Conservation (phyloP, 495 filamentous ascomycete genomes). For the Hyphodiscus hymeniophilus region DNA sequence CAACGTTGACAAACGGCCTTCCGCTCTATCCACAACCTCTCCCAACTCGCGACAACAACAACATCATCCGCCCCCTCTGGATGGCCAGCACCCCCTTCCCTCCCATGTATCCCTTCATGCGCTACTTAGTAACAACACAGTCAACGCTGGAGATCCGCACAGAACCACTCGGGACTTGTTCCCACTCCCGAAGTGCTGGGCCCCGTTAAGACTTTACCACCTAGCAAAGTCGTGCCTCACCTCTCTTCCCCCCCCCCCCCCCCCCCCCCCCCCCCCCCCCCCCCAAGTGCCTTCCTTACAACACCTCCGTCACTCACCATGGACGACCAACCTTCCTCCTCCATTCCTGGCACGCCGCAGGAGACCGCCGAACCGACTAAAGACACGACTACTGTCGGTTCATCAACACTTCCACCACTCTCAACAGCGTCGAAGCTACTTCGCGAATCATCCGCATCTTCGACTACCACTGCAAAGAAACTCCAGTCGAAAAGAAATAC, state of each 20-base stretch:
- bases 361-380: conserved; percentile 6
- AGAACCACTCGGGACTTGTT: conserved; percentile 3
- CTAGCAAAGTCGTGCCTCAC: not conserved
- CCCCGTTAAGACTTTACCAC: conserved; percentile 2
- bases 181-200: conserved; percentile 7
- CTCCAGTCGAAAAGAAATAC: conserved; percentile 20
- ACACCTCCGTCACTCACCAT: not conserved
- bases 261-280: not conserved
- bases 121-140: not conserved
- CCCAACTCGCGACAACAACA: not conserved
- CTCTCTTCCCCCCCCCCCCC: not conserved
- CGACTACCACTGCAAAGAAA: conserved; percentile 20
- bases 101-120: not conserved
- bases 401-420: conserved; percentile 3
- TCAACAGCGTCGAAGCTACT: conserved; percentile 9
- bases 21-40: not conserved
- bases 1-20: not conserved
- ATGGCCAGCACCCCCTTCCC: not conserved
- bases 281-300: not conserved
- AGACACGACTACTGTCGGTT: not conserved
- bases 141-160: not conserved
- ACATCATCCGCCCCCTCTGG: not conserved
- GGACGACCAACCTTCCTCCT: conserved; percentile 1
- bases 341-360: conserved; percentile 3
- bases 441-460: conserved; percentile 17